Base-by-base conservation (phyloP, 306 rosid genomes). In the Amphicarpaea edgeworthii region DNA sequence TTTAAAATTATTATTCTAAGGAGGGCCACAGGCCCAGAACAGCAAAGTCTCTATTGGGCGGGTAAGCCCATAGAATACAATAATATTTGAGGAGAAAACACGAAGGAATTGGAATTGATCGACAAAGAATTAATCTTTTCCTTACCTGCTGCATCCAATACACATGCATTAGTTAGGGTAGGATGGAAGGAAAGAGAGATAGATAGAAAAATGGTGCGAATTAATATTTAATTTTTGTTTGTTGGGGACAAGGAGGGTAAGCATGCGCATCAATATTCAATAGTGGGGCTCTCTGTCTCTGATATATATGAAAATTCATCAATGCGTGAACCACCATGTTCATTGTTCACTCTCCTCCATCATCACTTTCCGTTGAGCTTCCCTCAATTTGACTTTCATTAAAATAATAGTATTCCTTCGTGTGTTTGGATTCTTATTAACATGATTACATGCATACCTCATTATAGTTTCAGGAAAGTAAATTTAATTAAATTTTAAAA, bases 181-280 rank as follows among this genome's bases (percentile, higher is more conserved):
- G 70, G 42, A 61, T 7, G 79, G 12, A 59, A 62, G 32, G 79
- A 28, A 75, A 46, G 26, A 61, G 1, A 53, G 26, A 37, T 34
- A 1, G 41, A 64, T 50, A 60, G 47, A 32, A 40, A 60, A 59
- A 60, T 43, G 21, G 70, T 28, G 17, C n/a, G 34, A 60, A 61
- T 75, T n/a, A n/a, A 74, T 74, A 30, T 62, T 74, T 73, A 30
- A 26, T 49, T 76, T n/a, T 15, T 76, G 73, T 66, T 53, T 63
- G 73, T 65, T 76, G 43, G 54, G 65, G 64, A 62, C 14, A 58
- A 34, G 54, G 38, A 75, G 67, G 78, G 55, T 75, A 65, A 82
- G 88, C 87, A 86, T 80, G 90, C 84, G 86, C 86, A 21, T 82
- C 83, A 71, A 72, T 41, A 12, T 17, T 82, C 83, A 71, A 72